Percentiles rank a stretch among this genome's conserved stretches.
Conservation (phyloP, 495 filamentous ascomycete genomes). For the Penicillium coffeae region DNA sequence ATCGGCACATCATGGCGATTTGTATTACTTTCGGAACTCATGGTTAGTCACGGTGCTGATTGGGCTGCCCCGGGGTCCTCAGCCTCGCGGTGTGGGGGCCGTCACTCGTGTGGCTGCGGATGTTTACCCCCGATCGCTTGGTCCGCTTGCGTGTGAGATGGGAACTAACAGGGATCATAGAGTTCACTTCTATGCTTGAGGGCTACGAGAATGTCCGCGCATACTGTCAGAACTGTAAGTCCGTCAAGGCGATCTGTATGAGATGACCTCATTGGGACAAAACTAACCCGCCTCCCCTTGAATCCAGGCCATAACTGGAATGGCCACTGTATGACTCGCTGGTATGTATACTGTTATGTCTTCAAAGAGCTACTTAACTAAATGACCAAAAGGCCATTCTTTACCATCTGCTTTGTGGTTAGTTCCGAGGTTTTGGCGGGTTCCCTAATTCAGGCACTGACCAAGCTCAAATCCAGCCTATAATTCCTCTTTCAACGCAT, state of each 20-base stretch:
- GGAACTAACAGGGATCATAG: conserved; percentile 21
- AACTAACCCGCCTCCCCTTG: conserved; percentile 10
- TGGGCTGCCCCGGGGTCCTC: no score
- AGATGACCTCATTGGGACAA: no score
- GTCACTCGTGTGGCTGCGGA: conserved; percentile 10
- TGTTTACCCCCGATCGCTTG: conserved; percentile 14
- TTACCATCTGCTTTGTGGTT: conserved; percentile 55
- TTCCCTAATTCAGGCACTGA: background rate
- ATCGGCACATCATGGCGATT: conserved; percentile 41
- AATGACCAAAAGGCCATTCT: conserved; percentile 42
- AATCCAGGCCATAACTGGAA: conserved; percentile 47
- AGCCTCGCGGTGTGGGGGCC: no score
- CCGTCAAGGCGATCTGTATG: no score
- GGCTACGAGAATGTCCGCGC: conserved; percentile 54
- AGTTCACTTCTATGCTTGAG: conserved; percentile 49
- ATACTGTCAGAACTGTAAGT: conserved; percentile 56
- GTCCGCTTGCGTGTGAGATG: conserved; percentile 4
- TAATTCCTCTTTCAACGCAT: conserved; percentile 47
- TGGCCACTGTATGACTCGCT: conserved; percentile 49
- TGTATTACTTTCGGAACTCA: conserved; percentile 56
- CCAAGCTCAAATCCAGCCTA: conserved; percentile 27
- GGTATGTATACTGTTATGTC: conserved; percentile 33
- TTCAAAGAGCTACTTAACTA: conserved; percentile 7
- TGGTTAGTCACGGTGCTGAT: conserved; percentile 28
- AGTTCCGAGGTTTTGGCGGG: conserved; percentile 6